These are phyloP conservation scores for Friedmanniomyces simplex DNA, from an alignment of 495 filamentous ascomycete species.

Conservation along the genomic window DNA sequence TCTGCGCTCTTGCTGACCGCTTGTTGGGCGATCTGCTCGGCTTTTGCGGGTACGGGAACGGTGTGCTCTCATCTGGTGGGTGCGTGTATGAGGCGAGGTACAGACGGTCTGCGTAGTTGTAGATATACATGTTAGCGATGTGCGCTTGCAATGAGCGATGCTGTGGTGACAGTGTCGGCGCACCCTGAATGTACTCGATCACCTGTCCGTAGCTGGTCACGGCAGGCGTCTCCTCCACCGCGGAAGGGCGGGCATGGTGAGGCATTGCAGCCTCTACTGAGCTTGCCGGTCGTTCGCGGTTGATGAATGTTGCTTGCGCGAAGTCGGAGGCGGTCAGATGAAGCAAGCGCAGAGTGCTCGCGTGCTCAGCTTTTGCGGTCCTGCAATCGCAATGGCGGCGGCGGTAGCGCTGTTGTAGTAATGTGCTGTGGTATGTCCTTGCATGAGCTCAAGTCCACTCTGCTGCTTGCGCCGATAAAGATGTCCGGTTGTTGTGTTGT, in stretches of 20 bases:
- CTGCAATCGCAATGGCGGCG: background rate
- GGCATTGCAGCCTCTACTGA: slow-evolving; percentile 19
- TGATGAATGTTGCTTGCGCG: background rate
- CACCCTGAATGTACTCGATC: slow-evolving; percentile 72
- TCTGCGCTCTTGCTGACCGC: slow-evolving; percentile 55
- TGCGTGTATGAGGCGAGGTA: slow-evolving; percentile 90
- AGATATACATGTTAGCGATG: slow-evolving; percentile 21
- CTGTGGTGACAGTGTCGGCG: slow-evolving; percentile 4
- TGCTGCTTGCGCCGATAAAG: background rate
- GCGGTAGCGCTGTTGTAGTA: background rate
- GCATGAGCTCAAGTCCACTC: background rate
- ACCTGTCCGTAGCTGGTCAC: slow-evolving; percentile 54
- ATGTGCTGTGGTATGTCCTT: background rate
- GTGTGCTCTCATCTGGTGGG: slow-evolving; percentile 63
- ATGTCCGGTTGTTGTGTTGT: background rate
- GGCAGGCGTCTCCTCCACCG: slow-evolving; percentile 22
- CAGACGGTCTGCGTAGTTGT: slow-evolving; percentile 58
- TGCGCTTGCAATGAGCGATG: background rate
- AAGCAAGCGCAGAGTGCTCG: background rate
- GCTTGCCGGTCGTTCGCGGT: background rate
- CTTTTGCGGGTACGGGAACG: slow-evolving; percentile 71
- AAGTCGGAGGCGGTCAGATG: background rate
- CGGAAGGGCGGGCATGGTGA: slow-evolving; percentile 8
- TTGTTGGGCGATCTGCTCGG: slow-evolving; percentile 57
- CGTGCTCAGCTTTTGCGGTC: background rate